Base-by-base conservation (phyloP, 2,329 filamentous ascomycete species). In the Parascedosporium putredinis region DNA sequence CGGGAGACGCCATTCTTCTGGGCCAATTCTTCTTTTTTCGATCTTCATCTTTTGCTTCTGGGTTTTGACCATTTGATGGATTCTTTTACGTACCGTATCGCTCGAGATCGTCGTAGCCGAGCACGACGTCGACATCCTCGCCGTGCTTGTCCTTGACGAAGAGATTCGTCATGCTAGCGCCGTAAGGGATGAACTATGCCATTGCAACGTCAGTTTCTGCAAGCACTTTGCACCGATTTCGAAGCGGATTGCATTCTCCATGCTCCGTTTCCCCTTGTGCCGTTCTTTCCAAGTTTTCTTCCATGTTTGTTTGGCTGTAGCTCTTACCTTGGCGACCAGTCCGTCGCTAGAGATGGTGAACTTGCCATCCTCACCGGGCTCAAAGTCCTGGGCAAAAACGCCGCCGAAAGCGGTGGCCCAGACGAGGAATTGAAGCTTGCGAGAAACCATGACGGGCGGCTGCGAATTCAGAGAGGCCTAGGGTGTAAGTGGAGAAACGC, bases 101-200 rank as follows among this genome's bases (percentile, higher is more conserved):
- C 20, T 67, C 69, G 22, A 73, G 71, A 57, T 81, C 77, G 59
- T 83, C 79, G 59, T 78, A 83, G 7, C 80, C 80, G 8, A 84
- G 69, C 2, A 84, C 78, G 31, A 83, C 72, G 53, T 83, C 79
- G 46, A 81, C 72, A 56, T 79, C 74, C 18, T 77, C 66, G 50
- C 79, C 79, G 50, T 78, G 68, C 56, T 78, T 78, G 62, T 82
- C 79, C 53, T 75, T 75, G 56, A 83, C 74, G 61, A 77, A 83
- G 20, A 84, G 67, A 59, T 83, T 83, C 44, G 76, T 75, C 54
- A 83, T 68, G 36, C 72, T 75, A 5, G 79, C 80, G 50, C 78
- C 79, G 58, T 83, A 80, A 1, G 75, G 72, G 52, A 80, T 76
- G 62, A 79, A 67, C 62, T 67, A 22, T 22, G 5, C 6, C n/a